phyloP scores from a whole-genome alignment of 805 yeast species.

The Candida sphagnicola region DNA sequence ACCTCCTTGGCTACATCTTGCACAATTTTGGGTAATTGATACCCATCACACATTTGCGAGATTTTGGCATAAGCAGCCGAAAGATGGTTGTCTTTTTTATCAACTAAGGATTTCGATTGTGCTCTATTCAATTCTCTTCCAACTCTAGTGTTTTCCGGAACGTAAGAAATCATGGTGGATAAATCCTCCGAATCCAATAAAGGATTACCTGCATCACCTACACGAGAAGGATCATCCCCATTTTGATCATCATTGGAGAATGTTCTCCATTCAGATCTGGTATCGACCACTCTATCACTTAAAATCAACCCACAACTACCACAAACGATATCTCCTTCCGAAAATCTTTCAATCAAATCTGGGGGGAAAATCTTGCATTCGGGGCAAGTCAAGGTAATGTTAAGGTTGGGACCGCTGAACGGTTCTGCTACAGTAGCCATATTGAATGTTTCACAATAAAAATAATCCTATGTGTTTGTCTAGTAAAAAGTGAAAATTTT shows the following conservation, averaged over 20 bases:
- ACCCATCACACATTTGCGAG: conserved; percentile 96
- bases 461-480: too few species aligned
- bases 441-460: too few species aligned
- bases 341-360: conserved; percentile 87
- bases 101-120: conserved; percentile 80
- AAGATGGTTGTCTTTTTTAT: conserved; percentile 81
- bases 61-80: conserved; percentile 88
- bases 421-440: conserved; percentile 16
- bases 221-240: conserved; percentile 98
- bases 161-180: conserved; percentile 86
- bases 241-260: conserved; percentile 97
- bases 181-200: conserved; percentile 86
- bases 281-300: conserved; percentile 88
- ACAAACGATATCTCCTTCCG: conserved; percentile 98
- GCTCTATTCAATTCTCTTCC: conserved; percentile 92
- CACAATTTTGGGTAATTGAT: conserved; percentile 88
- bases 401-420: conserved; percentile 71
- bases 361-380: conserved; percentile 97
- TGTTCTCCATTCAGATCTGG: conserved; percentile 98
- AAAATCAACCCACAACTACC: conserved; percentile 94
- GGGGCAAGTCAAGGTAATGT: conserved; percentile 88
- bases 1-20: conserved; percentile 98
- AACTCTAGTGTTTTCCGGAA: conserved; percentile 75
- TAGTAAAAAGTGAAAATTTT: too few species aligned
- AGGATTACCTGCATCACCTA: conserved; percentile 95